phyloP scores from a whole-genome alignment of 1,284 basidiomycete genomes.

The Trametes hirsuta region DNA sequence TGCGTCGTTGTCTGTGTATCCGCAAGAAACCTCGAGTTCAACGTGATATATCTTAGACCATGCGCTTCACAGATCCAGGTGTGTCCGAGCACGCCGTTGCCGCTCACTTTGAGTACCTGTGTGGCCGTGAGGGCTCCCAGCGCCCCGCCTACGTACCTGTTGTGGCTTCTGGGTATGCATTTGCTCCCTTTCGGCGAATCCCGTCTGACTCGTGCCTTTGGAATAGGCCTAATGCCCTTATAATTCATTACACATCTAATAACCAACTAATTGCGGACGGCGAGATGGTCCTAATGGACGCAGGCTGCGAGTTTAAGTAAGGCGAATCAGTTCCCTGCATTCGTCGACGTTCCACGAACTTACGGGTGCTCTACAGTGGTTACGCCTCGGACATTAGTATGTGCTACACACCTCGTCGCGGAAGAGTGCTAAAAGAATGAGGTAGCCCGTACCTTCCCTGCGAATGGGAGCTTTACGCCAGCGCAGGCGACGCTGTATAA shows the following conservation, averaged over 20 bases:
- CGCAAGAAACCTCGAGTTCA: background rate
- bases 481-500: constrained; percentile 90
- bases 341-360: background rate
- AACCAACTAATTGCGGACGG: constrained; percentile 72
- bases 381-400: constrained; percentile 96
- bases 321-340: constrained; percentile 28
- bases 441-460: constrained; percentile 87
- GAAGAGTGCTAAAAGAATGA: constrained; percentile 5
- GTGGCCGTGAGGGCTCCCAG: constrained; percentile 77
- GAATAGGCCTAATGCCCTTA: constrained; percentile 77
- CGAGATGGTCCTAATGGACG: constrained; percentile 89
- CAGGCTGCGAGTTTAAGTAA: constrained; percentile 87
- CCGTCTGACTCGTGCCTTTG: background rate
- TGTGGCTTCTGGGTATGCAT: constrained; percentile 83
- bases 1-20: constrained; percentile 29
- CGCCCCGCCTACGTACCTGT: constrained; percentile 94
- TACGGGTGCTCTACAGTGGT: constrained; percentile 51
- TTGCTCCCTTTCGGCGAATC: background rate
- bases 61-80: constrained; percentile 79
- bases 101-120: constrained; percentile 89
- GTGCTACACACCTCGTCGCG: constrained; percentile 26
- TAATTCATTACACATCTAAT: constrained; percentile 93
- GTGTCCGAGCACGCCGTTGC: constrained; percentile 76
- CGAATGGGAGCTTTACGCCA: constrained; percentile 76
- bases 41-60: constrained; percentile 54